phyloP scores from a whole-genome alignment of 306 rosid genomes.

The Cucumis hystrix region DNA sequence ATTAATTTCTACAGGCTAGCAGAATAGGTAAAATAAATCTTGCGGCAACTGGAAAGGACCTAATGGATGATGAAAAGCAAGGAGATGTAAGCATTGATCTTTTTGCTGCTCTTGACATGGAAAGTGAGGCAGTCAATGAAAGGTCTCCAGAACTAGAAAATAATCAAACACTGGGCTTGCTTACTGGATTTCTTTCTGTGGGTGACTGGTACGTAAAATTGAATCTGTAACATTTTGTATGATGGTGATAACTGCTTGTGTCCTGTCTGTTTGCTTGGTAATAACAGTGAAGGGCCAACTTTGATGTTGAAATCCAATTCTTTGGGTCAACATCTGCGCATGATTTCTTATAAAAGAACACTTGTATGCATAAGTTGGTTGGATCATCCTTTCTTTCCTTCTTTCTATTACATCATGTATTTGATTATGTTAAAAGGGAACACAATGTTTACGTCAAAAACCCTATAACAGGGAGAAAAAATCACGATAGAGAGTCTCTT shows the following conservation, averaged over 20 bases:
- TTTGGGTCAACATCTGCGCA: neutral
- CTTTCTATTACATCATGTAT: neutral
- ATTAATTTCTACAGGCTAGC: constrained; percentile 49
- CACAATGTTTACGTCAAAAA: too few species aligned
- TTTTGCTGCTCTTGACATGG: constrained; percentile 67
- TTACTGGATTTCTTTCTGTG: constrained; percentile 79
- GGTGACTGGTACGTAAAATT: constrained; percentile 66
- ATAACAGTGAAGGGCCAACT: neutral
- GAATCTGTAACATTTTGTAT: neutral
- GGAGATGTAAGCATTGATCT: constrained; percentile 88
- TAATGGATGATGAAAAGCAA: constrained; percentile 94
- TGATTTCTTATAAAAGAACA: neutral
- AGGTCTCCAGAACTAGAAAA: constrained; percentile 70
- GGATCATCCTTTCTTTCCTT: neutral
- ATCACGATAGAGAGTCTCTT: too few species aligned
- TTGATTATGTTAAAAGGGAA: neutral
- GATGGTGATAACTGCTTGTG: neutral
- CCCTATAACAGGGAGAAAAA: too few species aligned
- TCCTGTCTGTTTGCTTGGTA: neutral
- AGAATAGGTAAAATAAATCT: constrained; percentile 94
- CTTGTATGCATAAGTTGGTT: neutral
- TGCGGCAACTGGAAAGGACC: constrained; percentile 93
- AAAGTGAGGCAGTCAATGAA: constrained; percentile 64
- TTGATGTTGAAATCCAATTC: neutral
- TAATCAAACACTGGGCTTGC: constrained; percentile 91